Evolutionary conservation across 768 basidiomycete species (phyloP).

Genomic region (Leucocoprinus leucothites): DNA sequence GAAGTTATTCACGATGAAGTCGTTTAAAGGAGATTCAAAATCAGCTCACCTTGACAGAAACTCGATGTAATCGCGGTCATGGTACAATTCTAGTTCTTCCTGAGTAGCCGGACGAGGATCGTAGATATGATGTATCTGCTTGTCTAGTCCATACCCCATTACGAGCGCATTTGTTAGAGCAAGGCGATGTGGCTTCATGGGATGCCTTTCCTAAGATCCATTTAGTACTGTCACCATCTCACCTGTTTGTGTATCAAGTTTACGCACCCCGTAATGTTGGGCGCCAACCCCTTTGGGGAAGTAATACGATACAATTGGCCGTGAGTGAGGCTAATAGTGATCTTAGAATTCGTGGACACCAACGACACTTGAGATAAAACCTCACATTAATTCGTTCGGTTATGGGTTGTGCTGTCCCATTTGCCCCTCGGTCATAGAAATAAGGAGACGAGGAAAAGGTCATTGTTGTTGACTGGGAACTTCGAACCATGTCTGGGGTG

Average conservation of each 20-base stretch:
- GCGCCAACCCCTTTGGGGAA: conserved; percentile 92
- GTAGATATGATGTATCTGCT: conserved; percentile 90
- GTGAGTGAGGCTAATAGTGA: conserved; percentile 58
- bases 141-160: conserved; percentile 93
- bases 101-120: conserved; percentile 86
- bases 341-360: neutral
- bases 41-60: conserved; percentile 79
- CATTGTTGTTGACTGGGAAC: conserved; percentile 41
- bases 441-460: conserved; percentile 73
- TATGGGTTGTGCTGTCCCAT: conserved; percentile 75
- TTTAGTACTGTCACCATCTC: neutral
- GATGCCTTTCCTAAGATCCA: conserved; percentile 80
- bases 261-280: conserved; percentile 91
- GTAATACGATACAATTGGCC: conserved; percentile 94
- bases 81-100: conserved; percentile 86
- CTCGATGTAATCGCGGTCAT: conserved; percentile 94
- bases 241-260: neutral
- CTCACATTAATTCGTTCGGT: conserved; percentile 76
- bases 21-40: neutral
- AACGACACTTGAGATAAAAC: conserved; percentile 9
- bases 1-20: neutral
- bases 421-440: conserved; percentile 70
- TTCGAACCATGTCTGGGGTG: conserved; percentile 37
- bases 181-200: conserved; percentile 98
- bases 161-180: conserved; percentile 95